Base-by-base conservation (phyloP, 2,329 filamentous ascomycete genomes). In the Leptoxyphium fumago region DNA sequence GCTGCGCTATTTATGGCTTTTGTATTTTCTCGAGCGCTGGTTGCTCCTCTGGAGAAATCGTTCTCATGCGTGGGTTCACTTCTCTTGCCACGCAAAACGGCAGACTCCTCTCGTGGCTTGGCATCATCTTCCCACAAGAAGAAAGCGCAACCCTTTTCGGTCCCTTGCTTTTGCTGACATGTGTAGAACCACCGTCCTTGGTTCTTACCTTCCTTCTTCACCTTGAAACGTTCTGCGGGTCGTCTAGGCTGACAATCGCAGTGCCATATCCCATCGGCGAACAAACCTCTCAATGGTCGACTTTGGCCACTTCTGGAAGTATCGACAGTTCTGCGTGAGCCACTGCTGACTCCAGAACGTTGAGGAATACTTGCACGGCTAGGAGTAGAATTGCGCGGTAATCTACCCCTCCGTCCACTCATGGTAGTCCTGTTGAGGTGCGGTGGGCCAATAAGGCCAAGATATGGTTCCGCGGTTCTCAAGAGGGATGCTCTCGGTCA, bases 121-220 rank as follows among this genome's bases (percentile, higher is more conserved):
- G 75, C 75, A 38, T 75, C 68, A 11, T 73, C 67, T 7, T 71
- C 64, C 72, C 74, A 78, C 0, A 79, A 57, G 49, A 77, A 79
- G 59, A 79, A 75, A 1, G 62, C 63, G 52, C 76, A 80, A 36
- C 67, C 62, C 39, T 68, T 61, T 17, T 64, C 61, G 2, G 61
- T 53, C 43, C 66, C 61, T 13, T 36, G 32, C 29, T 63, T 60
- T 45, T 74, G 69, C 50, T 76, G 72, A 52, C 76, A 80, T 3
- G 69, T 73, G 50, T 75, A 77, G 57, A 79, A 61, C 55, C 52
- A 52, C 50, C 57, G 55, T 10, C 74, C 74, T 46, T 75, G 64
- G 50, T 79, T 79, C 39, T 59, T 58, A 10, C 70, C 69, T 28
- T 70, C 66, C 48, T 78, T 80, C 55, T 74, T 77, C 1, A 71